phyloP scores from a whole-genome alignment of 345 rosid species.

The Brassica incana region DNA sequence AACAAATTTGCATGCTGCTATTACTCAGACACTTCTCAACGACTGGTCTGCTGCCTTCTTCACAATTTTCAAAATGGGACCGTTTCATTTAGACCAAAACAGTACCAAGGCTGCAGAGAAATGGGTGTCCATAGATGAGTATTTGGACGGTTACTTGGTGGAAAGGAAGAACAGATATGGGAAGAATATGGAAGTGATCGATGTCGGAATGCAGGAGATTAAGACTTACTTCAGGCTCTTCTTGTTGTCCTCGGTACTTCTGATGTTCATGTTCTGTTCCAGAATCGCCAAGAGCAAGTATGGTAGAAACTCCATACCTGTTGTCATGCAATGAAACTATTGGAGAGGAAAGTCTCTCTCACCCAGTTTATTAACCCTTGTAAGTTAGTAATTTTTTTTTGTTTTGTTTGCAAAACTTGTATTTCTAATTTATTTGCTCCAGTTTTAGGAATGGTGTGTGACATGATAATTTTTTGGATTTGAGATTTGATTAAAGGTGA shows the following conservation, averaged over 20 bases:
- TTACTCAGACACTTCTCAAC: constrained; percentile 71
- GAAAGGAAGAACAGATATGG: constrained; percentile 46
- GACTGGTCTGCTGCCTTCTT: constrained; percentile 91
- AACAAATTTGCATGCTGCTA: constrained; percentile 19
- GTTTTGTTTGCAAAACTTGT: constrained; percentile 25
- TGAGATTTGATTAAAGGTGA: constrained; percentile 17
- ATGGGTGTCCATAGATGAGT: constrained; percentile 89
- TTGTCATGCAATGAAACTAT: constrained; percentile 34
- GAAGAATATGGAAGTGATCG: constrained; percentile 85
- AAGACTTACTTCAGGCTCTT: constrained; percentile 96
- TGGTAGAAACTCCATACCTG: constrained; percentile 55
- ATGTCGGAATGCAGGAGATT: constrained; percentile 93
- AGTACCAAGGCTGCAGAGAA: constrained; percentile 51
- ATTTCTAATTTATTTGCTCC: constrained; percentile 16
- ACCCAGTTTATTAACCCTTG: constrained; percentile 23
- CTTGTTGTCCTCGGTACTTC: constrained; percentile 75
- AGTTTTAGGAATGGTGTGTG: constrained; percentile 13
- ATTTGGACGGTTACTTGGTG: constrained; percentile 51
- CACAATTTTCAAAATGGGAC: constrained; percentile 65
- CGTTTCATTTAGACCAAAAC: constrained; percentile 43
- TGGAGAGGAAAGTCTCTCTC: constrained; percentile 13
- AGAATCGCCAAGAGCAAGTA: constrained; percentile 81
- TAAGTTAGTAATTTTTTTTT: constrained; percentile 24
- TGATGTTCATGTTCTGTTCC: constrained; percentile 93
- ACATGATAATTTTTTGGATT: constrained; percentile 29